A percentile compares a stretch with the other conserved stretches of the same genome.
Evolutionary conservation across 2,329 filamentous ascomycete species (phyloP).

Genomic region (Aureobasidium subglaciale): DNA sequence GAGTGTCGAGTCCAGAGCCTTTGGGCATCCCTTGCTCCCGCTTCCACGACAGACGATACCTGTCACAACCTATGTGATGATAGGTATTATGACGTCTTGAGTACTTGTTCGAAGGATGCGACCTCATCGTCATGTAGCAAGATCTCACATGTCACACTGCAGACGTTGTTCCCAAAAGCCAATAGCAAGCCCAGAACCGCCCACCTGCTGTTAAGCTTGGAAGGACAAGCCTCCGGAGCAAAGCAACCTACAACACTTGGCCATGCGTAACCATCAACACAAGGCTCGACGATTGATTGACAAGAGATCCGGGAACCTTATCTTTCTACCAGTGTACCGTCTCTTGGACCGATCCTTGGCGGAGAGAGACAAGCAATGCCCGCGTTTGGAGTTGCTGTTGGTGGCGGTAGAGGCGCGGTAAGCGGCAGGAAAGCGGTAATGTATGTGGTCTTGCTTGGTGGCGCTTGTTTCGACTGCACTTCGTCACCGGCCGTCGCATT

Average conservation of each 20-base stretch:
- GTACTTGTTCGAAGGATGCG: background rate
- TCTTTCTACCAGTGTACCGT: background rate
- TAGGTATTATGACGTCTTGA: background rate
- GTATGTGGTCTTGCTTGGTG: background rate
- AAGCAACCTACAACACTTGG: background rate
- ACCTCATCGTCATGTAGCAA: background rate
- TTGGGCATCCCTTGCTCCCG: too few relatives aligned
- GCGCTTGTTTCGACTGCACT: constrained; percentile 2
- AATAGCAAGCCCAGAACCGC: background rate
- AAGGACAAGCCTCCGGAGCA: background rate
- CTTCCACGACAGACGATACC: too few relatives aligned
- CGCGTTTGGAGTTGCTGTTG: background rate
- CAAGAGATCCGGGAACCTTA: background rate
- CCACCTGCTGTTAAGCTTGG: background rate
- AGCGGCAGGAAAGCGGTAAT: background rate
- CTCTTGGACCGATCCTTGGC: background rate
- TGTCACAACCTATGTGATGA: background rate
- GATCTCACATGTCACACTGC: background rate
- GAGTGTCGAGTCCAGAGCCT: too few relatives aligned
- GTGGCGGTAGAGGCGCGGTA: background rate
- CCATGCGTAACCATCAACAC: background rate
- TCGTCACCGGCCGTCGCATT: background rate
- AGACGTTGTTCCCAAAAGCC: background rate
- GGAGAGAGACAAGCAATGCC: constrained; percentile 1
- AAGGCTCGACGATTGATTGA: background rate